phyloP scores from a whole-genome alignment of 306 rosid genomes.

The Cicer bijugum region DNA sequence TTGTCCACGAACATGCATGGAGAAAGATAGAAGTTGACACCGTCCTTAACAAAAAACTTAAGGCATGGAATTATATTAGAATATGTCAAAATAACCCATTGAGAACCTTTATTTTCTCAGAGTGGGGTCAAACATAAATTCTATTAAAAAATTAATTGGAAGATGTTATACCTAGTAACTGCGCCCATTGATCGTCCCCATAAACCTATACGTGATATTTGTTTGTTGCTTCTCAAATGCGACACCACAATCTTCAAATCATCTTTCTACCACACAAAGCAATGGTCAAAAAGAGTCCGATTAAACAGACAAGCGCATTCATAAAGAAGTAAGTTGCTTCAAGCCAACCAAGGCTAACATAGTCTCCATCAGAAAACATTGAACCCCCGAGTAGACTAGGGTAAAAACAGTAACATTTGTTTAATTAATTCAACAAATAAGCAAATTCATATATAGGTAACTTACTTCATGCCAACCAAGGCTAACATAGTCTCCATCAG shows the following conservation, averaged over 20 bases:
- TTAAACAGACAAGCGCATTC: slow-evolving; percentile 29
- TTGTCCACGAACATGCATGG: background rate
- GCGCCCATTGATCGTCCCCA: slow-evolving; percentile 99
- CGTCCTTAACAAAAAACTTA: background rate
- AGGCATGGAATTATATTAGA: slow-evolving; percentile 28
- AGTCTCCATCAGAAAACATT: slow-evolving; percentile 88
- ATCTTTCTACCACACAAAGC: slow-evolving; percentile 67
- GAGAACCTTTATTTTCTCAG: background rate
- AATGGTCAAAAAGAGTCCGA: slow-evolving; percentile 42
- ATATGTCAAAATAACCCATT: slow-evolving; percentile 16
- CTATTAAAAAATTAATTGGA: slow-evolving; percentile 43
- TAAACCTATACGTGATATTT: slow-evolving; percentile 84
- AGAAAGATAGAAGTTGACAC: slow-evolving; percentile 1
- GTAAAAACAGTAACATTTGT: slow-evolving; percentile 84
- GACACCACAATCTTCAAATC: slow-evolving; percentile 94
- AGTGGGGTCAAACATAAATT: slow-evolving; percentile 38
- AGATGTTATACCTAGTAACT: slow-evolving; percentile 76
- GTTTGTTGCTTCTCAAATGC: slow-evolving; percentile 85
- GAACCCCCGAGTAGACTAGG: slow-evolving; percentile 89
- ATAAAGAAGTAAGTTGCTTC: slow-evolving; percentile 62
- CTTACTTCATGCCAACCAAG: slow-evolving; percentile 99
- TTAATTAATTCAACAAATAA: slow-evolving; percentile 4
- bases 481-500: slow-evolving; percentile 96
- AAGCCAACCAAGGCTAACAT: slow-evolving; percentile 98
- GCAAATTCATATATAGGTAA: slow-evolving; percentile 41